Percentiles rank a stretch among this genome's conserved stretches.
Evolutionary conservation across 2,329 filamentous ascomycete genomes (phyloP).

Genomic region (Chaetomium strumarium): DNA sequence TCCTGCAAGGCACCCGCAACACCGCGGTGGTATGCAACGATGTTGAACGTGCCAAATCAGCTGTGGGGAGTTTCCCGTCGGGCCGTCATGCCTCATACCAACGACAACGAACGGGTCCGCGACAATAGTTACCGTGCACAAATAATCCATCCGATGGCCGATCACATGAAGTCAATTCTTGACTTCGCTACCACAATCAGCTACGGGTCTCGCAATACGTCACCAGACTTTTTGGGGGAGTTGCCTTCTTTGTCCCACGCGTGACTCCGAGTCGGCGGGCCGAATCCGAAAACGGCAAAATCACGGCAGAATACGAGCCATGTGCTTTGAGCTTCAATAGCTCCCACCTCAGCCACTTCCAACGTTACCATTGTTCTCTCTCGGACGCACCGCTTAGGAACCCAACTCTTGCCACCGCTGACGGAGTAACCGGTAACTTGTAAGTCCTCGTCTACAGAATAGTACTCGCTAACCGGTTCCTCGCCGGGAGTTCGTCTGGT

Average conservation of each 20-base stretch:
- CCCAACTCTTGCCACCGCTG: neutral
- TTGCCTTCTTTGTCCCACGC: neutral
- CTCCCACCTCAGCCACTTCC: neutral
- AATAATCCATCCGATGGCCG: neutral
- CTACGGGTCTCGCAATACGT: neutral
- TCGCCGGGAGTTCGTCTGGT: neutral
- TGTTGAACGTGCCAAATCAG: too few species aligned
- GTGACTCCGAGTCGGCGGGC: neutral
- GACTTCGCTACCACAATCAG: neutral
- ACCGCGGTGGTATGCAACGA: neutral
- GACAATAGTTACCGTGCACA: neutral
- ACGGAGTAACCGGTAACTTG: too few species aligned
- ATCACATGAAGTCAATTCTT: neutral
- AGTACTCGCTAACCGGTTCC: neutral
- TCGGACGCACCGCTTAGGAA: neutral
- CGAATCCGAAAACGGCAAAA: constrained; percentile 1
- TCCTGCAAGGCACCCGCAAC: neutral
- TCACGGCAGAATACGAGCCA: neutral
- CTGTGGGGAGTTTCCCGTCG: too few species aligned
- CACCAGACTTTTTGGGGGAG: neutral
- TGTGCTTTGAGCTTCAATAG: neutral
- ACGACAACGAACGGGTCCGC: too few species aligned
- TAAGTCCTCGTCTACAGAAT: neutral
- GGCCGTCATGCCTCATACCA: too few species aligned
- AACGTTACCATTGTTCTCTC: neutral